phyloP scores from a whole-genome alignment of 208 protist species.

The Herpetomonas tarakana region DNA sequence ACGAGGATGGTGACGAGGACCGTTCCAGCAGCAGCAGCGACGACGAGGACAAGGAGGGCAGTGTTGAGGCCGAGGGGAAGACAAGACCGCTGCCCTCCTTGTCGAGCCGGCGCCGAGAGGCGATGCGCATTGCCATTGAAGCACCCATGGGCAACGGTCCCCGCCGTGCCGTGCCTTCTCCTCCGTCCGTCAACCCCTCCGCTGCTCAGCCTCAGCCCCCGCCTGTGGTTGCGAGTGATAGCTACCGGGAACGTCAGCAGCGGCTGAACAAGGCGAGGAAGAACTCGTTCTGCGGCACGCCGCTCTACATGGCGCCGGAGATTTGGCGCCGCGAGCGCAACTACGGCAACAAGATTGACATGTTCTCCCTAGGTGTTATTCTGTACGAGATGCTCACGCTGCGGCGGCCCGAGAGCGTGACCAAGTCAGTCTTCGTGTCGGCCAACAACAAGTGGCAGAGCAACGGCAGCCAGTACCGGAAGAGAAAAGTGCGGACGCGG shows the following conservation, averaged over 20 bases:
- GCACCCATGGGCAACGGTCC: neutral
- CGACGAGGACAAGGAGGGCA: neutral
- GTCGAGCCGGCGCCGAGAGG: neutral
- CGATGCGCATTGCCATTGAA: neutral
- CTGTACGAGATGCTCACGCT: slow-evolving; percentile 87
- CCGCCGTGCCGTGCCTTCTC: neutral
- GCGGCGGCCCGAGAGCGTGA: slow-evolving; percentile 74
- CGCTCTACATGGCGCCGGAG: slow-evolving; percentile 93
- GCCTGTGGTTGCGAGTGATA: neutral
- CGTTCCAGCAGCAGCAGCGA: too few species aligned
- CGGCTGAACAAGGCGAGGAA: neutral
- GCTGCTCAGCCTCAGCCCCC: neutral
- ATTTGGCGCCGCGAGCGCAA: slow-evolving; percentile 83
- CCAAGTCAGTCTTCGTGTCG: slow-evolving; percentile 14
- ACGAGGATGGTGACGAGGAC: neutral
- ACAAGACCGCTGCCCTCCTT: too few species aligned
- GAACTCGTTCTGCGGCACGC: slow-evolving; percentile 75
- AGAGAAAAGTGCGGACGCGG: neutral
- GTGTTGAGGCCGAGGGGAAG: too few species aligned
- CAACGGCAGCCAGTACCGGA: neutral
- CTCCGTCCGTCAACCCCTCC: neutral
- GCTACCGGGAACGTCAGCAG: neutral
- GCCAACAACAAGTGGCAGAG: neutral
- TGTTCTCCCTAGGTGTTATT: slow-evolving; percentile 89
- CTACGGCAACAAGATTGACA: slow-evolving; percentile 93